phyloP scores from a whole-genome alignment of 1,139 yeast genomes.

The Lodderomyces beijingensis region DNA sequence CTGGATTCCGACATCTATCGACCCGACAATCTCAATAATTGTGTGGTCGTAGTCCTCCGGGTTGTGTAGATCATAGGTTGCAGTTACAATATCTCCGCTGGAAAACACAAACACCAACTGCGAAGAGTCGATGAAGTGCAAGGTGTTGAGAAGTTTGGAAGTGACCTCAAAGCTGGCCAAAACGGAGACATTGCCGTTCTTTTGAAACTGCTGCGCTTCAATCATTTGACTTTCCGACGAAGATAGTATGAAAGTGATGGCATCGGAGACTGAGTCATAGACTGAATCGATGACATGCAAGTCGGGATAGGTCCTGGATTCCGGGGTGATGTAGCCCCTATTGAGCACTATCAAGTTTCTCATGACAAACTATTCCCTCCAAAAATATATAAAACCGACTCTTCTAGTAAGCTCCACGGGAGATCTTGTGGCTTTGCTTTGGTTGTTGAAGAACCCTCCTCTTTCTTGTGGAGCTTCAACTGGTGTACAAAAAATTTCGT shows the following conservation, averaged over 20 bases:
- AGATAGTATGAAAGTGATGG: slow-evolving; percentile 64
- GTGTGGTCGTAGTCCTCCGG: slow-evolving; percentile 51
- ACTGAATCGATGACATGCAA: slow-evolving; percentile 52
- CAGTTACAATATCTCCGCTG: slow-evolving; percentile 67
- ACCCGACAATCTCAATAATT: slow-evolving; percentile 72
- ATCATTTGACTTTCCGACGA: slow-evolving; percentile 55
- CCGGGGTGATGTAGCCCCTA: slow-evolving; percentile 49
- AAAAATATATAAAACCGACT: too few species aligned
- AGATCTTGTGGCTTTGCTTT: too few species aligned
- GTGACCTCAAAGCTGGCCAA: slow-evolving; percentile 54
- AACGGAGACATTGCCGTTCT: slow-evolving; percentile 49
- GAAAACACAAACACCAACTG: slow-evolving; percentile 60
- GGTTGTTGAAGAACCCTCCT: too few species aligned
- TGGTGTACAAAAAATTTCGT: too few species aligned
- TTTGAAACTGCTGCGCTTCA: slow-evolving; percentile 50
- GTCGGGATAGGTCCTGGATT: slow-evolving; percentile 57
- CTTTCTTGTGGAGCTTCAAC: too few species aligned
- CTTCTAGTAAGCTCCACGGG: too few species aligned
- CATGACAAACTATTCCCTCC: slow-evolving; percentile 36
- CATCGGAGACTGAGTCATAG: slow-evolving; percentile 75
- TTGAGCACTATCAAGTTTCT: slow-evolving; percentile 56
- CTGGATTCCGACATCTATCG: slow-evolving; percentile 69
- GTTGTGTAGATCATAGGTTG: slow-evolving; percentile 50
- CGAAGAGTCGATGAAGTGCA: slow-evolving; percentile 60
- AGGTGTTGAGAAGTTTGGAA: slow-evolving; percentile 41